phyloP scores from a whole-genome alignment of 108 stramenopile genomes.

The Nitzschia palea region DNA sequence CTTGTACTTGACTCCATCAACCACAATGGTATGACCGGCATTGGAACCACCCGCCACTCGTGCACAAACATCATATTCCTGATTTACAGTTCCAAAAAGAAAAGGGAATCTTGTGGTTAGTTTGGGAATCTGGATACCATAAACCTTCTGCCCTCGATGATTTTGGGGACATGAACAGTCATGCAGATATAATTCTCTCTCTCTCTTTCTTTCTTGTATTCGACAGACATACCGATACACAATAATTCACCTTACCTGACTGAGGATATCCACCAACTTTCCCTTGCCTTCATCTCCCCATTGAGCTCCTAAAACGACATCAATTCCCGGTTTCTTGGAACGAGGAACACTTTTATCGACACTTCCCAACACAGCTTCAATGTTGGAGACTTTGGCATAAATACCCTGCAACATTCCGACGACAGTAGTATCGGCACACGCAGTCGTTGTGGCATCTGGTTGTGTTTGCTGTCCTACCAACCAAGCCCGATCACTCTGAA shows the following conservation, averaged over 20 bases:
- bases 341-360: constrained; percentile 1
- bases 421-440: constrained; percentile 30
- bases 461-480: background rate
- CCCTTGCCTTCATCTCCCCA: constrained; percentile 99
- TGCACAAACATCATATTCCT: constrained; percentile 95
- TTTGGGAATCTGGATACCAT: too few species aligned
- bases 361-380: constrained; percentile 35
- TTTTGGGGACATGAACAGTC: too few species aligned
- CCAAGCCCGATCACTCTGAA: too few species aligned
- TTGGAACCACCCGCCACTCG: constrained; percentile 97
- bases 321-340: constrained; percentile 59
- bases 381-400: constrained; percentile 25
- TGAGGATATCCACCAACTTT: constrained; percentile 96
- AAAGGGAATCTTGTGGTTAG: too few species aligned
- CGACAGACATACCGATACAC: too few species aligned
- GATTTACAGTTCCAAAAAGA: background rate
- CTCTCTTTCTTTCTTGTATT: too few species aligned
- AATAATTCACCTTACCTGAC: constrained; percentile 67
- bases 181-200: too few species aligned
- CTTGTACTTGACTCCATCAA: constrained; percentile 95
- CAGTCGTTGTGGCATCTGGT: background rate
- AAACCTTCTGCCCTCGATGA: too few species aligned
- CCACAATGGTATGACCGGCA: constrained; percentile 97
- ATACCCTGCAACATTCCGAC: constrained; percentile 44
- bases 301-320: constrained; percentile 93